phyloP scores from a whole-genome alignment of 1,284 basidiomycete genomes.

The Leccinum fallax region DNA sequence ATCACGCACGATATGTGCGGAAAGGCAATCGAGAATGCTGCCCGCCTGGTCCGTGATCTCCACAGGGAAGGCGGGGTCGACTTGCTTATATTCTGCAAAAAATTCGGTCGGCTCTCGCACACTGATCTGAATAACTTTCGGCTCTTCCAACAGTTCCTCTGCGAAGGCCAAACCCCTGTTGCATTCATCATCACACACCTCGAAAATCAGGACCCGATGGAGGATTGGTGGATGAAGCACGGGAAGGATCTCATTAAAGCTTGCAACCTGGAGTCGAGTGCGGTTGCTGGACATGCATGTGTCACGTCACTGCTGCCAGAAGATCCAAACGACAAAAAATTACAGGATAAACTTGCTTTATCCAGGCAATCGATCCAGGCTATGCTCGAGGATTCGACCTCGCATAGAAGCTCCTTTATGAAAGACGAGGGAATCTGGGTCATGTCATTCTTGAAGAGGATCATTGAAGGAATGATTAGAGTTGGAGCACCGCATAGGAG shows the following conservation, averaged over 20 bases:
- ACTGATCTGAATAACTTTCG: slow-evolving; percentile 34
- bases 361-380: slow-evolving; percentile 20
- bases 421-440: slow-evolving; percentile 24
- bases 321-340: neutral
- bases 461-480: slow-evolving; percentile 18
- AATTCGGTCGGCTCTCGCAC: slow-evolving; percentile 28
- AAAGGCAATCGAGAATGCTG: slow-evolving; percentile 38
- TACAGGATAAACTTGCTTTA: slow-evolving; percentile 11
- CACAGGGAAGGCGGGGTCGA: slow-evolving; percentile 34
- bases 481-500: slow-evolving; percentile 13
- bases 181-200: slow-evolving; percentile 42
- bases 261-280: slow-evolving; percentile 16
- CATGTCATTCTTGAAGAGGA: slow-evolving; percentile 29
- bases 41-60: slow-evolving; percentile 36
- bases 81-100: slow-evolving; percentile 42
- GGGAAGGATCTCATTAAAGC: slow-evolving; percentile 14
- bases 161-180: slow-evolving; percentile 40
- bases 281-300: slow-evolving; percentile 30
- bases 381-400: slow-evolving; percentile 28
- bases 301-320: slow-evolving; percentile 24
- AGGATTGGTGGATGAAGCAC: slow-evolving; percentile 30
- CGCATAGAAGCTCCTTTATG: slow-evolving; percentile 20
- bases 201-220: slow-evolving; percentile 34
- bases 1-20: slow-evolving; percentile 15
- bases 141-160: slow-evolving; percentile 40